Percentiles rank a stretch among this genome's conserved stretches.
Evolutionary conservation across 306 rosid species (phyloP).

Genomic region (Vigna reflexopilosa): DNA sequence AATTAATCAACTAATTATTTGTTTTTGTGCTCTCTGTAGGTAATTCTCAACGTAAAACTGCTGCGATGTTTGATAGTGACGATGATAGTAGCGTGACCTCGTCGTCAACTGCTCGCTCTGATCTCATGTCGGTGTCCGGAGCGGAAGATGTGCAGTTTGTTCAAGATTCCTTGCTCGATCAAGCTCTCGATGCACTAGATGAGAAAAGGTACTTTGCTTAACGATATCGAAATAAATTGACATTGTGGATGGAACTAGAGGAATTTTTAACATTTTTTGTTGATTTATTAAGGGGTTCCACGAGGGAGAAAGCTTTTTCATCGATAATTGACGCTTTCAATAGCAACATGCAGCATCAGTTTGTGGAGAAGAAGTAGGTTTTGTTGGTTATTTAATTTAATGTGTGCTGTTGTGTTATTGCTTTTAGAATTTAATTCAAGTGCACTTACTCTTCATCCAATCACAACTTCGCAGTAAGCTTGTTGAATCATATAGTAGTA

Average conservation of each 20-base stretch:
- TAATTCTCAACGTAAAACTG: conserved; percentile 78
- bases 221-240: neutral
- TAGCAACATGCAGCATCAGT: conserved; percentile 72
- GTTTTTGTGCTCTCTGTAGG: conserved; percentile 48
- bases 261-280: neutral
- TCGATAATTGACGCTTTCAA: conserved; percentile 72
- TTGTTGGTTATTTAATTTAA: neutral
- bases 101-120: conserved; percentile 76
- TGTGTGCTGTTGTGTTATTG: neutral
- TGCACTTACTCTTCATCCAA: neutral
- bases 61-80: conserved; percentile 71
- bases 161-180: conserved; percentile 79
- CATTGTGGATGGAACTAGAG: conserved; percentile 21
- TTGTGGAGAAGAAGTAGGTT: conserved; percentile 86
- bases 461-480: neutral
- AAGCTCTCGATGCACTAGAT: conserved; percentile 81
- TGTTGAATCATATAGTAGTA: neutral
- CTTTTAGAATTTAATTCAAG: neutral
- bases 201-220: conserved; percentile 73
- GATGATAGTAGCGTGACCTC: conserved; percentile 92
- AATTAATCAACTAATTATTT: neutral
- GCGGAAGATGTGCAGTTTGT: conserved; percentile 68
- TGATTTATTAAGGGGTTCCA: conserved; percentile 70
- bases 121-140: conserved; percentile 59
- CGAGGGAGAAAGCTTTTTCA: conserved; percentile 80